Percentiles rank a stretch among this genome's conserved stretches.
Evolutionary conservation across 1,284 basidiomycete genomes (phyloP).

Genomic region (Afroboletus lepidellus): DNA sequence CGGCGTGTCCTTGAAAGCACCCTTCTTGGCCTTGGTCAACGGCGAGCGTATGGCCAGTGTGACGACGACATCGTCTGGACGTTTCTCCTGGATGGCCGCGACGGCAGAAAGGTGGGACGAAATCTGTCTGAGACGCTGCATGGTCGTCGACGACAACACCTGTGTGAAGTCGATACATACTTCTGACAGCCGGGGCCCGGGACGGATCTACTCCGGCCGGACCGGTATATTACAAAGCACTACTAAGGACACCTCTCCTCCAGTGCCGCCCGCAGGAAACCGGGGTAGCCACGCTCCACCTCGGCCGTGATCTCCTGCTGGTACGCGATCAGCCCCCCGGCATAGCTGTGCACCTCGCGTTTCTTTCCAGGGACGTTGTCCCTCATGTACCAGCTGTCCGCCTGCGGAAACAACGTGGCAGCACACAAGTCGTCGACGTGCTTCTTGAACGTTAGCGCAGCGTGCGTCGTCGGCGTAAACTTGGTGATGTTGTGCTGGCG

Average conservation of each 20-base stretch:
- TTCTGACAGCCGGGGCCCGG: neutral
- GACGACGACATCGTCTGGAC: conserved; percentile 74
- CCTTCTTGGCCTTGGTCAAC: conserved; percentile 75
- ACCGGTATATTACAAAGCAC: neutral
- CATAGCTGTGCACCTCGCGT: neutral
- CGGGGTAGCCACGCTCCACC: neutral
- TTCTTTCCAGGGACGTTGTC: neutral
- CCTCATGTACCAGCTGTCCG: neutral
- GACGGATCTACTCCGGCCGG: neutral
- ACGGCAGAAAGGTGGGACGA: conserved; percentile 55
- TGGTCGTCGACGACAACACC: conserved; percentile 20
- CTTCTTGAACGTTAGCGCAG: neutral
- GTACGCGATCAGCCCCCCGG: neutral
- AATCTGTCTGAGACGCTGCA: conserved; percentile 62
- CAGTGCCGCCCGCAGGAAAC: neutral
- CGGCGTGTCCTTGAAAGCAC: conserved; percentile 73
- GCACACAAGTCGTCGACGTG: neutral
- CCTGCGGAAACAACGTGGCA: neutral
- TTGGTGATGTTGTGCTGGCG: neutral
- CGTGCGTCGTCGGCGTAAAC: neutral
- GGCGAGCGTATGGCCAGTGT: conserved; percentile 77
- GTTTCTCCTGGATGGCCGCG: conserved; percentile 52
- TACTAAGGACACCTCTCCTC: neutral
- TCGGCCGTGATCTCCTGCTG: neutral
- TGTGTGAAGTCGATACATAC: neutral